These are phyloP conservation scores for Eucalyptus erythrocorys DNA, from an alignment of 345 rosid genomes.

Conservation along the genomic window DNA sequence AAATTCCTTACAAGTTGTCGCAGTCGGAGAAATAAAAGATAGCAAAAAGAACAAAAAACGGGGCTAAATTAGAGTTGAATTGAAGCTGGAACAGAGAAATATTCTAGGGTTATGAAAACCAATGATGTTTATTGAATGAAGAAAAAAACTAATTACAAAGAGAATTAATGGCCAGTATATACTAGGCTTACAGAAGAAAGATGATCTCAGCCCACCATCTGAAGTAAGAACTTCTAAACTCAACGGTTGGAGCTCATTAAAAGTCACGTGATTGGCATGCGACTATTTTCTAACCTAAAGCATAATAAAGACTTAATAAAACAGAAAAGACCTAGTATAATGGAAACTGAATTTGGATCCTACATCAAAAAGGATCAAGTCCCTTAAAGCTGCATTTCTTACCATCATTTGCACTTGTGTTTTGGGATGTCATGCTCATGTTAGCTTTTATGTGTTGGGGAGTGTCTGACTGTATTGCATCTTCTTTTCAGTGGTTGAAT, in stretches of 20 bases:
- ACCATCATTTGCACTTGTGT: background rate
- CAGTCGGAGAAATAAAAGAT: background rate
- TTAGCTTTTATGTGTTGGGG: background rate
- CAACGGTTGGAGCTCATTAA: background rate
- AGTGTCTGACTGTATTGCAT: background rate
- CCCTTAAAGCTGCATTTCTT: background rate
- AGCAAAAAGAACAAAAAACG: background rate
- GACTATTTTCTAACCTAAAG: background rate
- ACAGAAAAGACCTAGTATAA: background rate
- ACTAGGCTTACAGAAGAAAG: background rate
- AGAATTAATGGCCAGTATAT: background rate
- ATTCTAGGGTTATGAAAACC: background rate
- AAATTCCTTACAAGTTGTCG: background rate
- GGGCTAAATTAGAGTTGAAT: background rate
- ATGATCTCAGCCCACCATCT: background rate
- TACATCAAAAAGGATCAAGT: background rate
- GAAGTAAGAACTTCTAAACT: background rate
- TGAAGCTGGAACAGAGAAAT: background rate
- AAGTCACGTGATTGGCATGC: background rate
- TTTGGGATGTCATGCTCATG: background rate
- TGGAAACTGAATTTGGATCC: background rate
- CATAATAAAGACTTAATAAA: background rate
- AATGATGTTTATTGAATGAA: background rate
- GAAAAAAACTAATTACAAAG: background rate
- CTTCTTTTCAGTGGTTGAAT: slow-evolving; percentile 78